Base-by-base conservation (phyloP, 257 asterid species). In the Galeopsis tetrahit region DNA sequence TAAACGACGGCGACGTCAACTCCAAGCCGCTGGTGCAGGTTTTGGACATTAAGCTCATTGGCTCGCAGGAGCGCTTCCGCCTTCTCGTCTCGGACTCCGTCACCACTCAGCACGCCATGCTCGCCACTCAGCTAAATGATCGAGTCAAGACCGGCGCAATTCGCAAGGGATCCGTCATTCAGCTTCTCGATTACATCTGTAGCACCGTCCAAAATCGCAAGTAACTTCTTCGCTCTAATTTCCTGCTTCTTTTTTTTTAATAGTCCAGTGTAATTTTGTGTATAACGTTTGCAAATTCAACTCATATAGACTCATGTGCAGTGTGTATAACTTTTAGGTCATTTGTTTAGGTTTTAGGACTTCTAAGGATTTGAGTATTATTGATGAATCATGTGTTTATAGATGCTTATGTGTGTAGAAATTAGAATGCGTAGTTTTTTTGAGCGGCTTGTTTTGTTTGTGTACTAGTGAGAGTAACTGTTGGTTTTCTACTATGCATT, bases 1-100 rank as follows among this genome's bases (percentile, higher is more conserved):
- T 95, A 3, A 70, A 13, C 73, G 85, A 75, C 80, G 99, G 99
- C 68, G 96, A 92, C 40, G 85, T 89, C 10, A 95, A 95, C 78
- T 81, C 89, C 72, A 91, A 88, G 88, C 99, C 99, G 69, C 85
- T 94, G 75, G 92, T 94, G 53, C 99, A 91, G 93, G 95, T 94
- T 34, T 15, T 94, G 87, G 98, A 90, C 67, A 85, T 94, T 83
- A 89, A 87, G 86, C 89, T 75, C 61, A 80, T 87, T 74, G 88
- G 89, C 68, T 36, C 87, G 71, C 95, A 92, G 82, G 95, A 91
- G 71, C 92, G 99, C 7, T 91, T 77, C 83, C 89, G 95, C 72
- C 77, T 95, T 49, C 71, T 87, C 70, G 66, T 95, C 77, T 92
- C 97, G 44, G 99, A 95, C 70, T 90, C 99, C 31, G 84, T 75